Conservation (phyloP, 148 eudicot genomes). For the Rhododendron williamsianum region DNA sequence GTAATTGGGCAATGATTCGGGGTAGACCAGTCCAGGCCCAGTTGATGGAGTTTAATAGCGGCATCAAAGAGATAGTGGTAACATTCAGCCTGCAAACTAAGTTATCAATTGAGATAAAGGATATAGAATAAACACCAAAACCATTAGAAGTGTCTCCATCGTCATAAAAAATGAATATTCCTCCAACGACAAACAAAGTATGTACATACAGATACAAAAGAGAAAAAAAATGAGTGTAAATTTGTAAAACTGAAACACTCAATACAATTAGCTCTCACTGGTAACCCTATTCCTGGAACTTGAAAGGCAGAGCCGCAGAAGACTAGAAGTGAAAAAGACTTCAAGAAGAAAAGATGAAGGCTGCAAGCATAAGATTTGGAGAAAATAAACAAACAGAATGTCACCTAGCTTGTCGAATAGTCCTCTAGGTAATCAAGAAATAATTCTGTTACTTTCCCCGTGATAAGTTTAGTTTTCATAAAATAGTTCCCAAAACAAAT, state of each 20-base stretch:
- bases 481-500: neutral
- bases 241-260: neutral
- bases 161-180: neutral
- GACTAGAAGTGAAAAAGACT: neutral
- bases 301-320: neutral
- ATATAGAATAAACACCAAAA: neutral
- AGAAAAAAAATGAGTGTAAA: neutral
- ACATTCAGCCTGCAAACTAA: constrained; percentile 72
- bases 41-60: constrained; percentile 79
- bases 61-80: constrained; percentile 95
- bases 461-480: neutral
- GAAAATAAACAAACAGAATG: neutral
- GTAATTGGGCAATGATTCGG: constrained; percentile 70
- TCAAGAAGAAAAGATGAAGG: neutral
- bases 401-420: neutral
- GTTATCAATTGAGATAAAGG: neutral
- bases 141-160: neutral
- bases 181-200: neutral
- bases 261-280: neutral
- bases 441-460: neutral
- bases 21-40: constrained; percentile 78
- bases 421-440: neutral
- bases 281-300: neutral
- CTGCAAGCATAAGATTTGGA: constrained; percentile 1
- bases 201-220: neutral